Conservation (phyloP, 352 stramenopile genomes). For the Nothophytophthora sp. region DNA sequence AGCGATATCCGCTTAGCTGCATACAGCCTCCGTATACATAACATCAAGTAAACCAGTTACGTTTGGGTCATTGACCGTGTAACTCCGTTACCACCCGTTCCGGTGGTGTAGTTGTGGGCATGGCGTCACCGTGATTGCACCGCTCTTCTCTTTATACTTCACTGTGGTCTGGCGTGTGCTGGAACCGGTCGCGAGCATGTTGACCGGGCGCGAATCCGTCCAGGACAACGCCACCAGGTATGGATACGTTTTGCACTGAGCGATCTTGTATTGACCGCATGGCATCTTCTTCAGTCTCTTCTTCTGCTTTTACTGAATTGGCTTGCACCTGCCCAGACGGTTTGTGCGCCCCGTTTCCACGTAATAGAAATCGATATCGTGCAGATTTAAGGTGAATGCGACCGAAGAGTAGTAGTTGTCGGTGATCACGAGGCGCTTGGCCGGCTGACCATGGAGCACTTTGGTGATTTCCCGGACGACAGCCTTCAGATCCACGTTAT, state of each 20-base stretch:
- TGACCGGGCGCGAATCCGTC: constrained; percentile 13
- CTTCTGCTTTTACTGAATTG: constrained; percentile 13
- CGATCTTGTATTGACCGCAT: constrained; percentile 11
- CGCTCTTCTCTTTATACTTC: constrained; percentile 1
- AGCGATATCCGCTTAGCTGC: no score
- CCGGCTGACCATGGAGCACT: neutral
- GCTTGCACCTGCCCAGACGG: constrained; percentile 7
- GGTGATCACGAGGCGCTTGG: constrained; percentile 1
- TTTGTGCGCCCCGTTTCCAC: constrained; percentile 10
- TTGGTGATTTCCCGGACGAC: constrained; percentile 8
- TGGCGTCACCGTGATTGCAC: neutral
- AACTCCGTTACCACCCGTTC: constrained; percentile 12
- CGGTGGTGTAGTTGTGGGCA: constrained; percentile 5
- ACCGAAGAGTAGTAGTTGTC: constrained; percentile 15
- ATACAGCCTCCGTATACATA: no score
- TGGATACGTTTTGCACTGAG: constrained; percentile 4
- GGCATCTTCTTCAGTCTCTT: constrained; percentile 6
- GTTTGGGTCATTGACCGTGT: no score
- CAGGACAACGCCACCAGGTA: constrained; percentile 6
- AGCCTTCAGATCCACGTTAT: neutral
- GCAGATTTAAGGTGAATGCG: constrained; percentile 8
- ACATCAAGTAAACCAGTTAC: no score
- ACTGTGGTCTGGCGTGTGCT: constrained; percentile 6
- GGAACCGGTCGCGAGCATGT: constrained; percentile 13
- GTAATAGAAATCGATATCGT: constrained; percentile 8